Base-by-base conservation (phyloP, 2,329 filamentous ascomycete species). In the Xylariaceae sp. region DNA sequence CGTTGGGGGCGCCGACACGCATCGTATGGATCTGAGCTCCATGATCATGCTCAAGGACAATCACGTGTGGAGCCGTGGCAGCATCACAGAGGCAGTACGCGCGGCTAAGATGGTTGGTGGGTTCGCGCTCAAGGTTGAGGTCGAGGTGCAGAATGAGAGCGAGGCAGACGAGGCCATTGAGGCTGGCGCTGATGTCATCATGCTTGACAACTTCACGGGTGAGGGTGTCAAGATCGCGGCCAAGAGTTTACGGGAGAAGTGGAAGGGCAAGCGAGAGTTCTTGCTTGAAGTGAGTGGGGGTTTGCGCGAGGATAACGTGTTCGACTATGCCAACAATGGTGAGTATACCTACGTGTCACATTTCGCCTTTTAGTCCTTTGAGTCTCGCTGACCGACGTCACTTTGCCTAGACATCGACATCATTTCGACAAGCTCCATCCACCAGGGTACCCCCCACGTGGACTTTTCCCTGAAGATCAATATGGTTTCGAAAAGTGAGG, bases 1-100 rank as follows among this genome's bases (percentile, higher is more conserved):
- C 18, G 87, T 96, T 14, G 94, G 93, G 51, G 94, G 94, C 11
- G 92, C 90, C 14, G 94, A 99, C 72, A 83, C 87, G 2, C 94
- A 99, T 71, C 80, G 94, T 31, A 90, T 96, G 73, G 94, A 99
- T 69, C 77, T 99, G 51, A 89, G 85, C 69, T 83, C 87, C 59
- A 97, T 99, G 94, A 92, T 92, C 51, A 99, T 99, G 94, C 80
- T 99, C 59, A 99, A 99, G 76, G 94, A 99, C 73, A 99, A 99
- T 73, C 94, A 99, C 73, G 87, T 99, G 51, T 97, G 93, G 88
- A 90, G 90, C 57, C 87, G 88, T 48, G 87, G 87, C 22, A 89
- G 88, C 67, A 97, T 99, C 70, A 85, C 88, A 1, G 84, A 88
- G 18, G 94, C 94, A 6, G 92, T 99, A 19, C 76, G 77, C 39